A percentile compares a stretch with the other conserved stretches of the same genome.
Evolutionary conservation across 1,284 basidiomycete species (phyloP).

Genomic region (Ganoderma lingzhi): DNA sequence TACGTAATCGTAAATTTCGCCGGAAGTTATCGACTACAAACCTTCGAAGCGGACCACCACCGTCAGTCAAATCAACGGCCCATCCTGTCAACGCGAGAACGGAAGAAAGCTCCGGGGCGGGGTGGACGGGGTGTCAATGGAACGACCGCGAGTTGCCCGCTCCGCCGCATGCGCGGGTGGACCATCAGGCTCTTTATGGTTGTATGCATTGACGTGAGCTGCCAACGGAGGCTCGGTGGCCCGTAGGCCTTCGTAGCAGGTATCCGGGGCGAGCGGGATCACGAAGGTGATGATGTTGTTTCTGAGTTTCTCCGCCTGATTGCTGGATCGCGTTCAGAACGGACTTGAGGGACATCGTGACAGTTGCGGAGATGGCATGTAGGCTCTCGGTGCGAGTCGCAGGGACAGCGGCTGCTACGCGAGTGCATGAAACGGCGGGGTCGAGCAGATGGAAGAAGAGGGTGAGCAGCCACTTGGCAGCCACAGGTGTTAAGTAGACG

Average conservation of each 20-base stretch:
- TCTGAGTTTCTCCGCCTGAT: slow-evolving; percentile 14
- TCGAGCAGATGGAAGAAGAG: not conserved
- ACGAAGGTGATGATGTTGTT: slow-evolving; percentile 18
- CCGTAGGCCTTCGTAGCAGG: not conserved
- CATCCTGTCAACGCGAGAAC: not conserved
- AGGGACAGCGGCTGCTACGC: too few relatives aligned
- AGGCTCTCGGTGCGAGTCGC: not conserved
- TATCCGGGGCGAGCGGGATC: slow-evolving; percentile 15
- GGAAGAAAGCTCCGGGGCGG: slow-evolving; percentile 2
- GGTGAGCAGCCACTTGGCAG: not conserved
- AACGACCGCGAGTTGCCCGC: not conserved
- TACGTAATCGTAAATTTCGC: not conserved
- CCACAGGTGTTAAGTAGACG: not conserved
- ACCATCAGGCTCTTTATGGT: not conserved
- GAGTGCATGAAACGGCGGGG: too few relatives aligned
- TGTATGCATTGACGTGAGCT: not conserved
- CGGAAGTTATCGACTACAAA: not conserved
- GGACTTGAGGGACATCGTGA: slow-evolving; percentile 1
- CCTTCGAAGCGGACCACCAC: not conserved
- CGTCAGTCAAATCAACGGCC: not conserved
- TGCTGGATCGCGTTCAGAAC: slow-evolving; percentile 21
- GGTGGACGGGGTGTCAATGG: slow-evolving; percentile 1
- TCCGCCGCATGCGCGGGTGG: not conserved
- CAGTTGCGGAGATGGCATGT: slow-evolving; percentile 4
- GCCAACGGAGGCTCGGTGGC: not conserved